Conservation (phyloP, 352 stramenopile genomes). For the Globisporangium takayamanum region DNA sequence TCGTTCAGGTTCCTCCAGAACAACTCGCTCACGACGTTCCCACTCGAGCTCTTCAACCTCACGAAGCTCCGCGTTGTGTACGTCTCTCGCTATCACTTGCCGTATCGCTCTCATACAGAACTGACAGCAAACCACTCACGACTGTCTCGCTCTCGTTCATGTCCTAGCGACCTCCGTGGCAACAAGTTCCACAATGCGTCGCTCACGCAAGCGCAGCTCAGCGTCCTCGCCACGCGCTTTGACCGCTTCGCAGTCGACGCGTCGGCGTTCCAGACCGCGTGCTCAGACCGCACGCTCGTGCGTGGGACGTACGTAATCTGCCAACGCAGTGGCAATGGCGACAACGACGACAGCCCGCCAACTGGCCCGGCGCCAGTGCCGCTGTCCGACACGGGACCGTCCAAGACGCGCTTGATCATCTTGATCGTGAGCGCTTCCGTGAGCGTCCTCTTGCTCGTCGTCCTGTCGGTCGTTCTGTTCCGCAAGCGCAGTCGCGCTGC, state of each 20-base stretch:
- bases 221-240: constrained; percentile 8
- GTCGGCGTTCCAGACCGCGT: constrained; percentile 8
- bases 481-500: background rate
- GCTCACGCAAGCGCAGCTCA: constrained; percentile 7
- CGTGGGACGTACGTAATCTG: constrained; percentile 12
- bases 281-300: constrained; percentile 9
- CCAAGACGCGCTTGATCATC: constrained; percentile 4
- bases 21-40: constrained; percentile 16
- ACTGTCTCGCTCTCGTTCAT: background rate
- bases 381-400: background rate
- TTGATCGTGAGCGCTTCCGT: constrained; percentile 10
- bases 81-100: background rate
- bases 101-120: background rate
- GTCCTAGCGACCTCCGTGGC: constrained; percentile 16
- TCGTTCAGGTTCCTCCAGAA: constrained; percentile 15
- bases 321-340: background rate
- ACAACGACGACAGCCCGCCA: background rate
- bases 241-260: constrained; percentile 11
- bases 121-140: background rate
- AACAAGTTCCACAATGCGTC: constrained; percentile 8
- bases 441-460: constrained; percentile 6
- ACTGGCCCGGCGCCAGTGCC: background rate
- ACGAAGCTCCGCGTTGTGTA: constrained; percentile 11
- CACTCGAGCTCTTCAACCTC: constrained; percentile 14
- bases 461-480: constrained; percentile 2